Evolutionary conservation across 805 yeast genomes (phyloP), one percentile per base, ranked within the genome.

Genomic region (Debaryomyces hansenii): DNA sequence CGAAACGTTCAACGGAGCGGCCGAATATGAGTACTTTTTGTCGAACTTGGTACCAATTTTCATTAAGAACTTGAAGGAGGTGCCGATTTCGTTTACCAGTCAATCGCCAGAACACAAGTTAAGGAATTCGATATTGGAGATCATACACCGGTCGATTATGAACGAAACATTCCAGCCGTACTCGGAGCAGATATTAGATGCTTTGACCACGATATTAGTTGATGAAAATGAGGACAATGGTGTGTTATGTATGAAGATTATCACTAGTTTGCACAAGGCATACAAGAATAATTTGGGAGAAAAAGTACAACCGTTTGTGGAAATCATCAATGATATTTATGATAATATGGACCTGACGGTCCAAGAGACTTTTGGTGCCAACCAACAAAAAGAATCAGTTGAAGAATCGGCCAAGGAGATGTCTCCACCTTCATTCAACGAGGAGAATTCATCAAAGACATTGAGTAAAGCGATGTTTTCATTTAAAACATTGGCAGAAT

Each of bases 161-260:
- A 90, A 87, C 60, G 97, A 90, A 31, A 77, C 85, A 2, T 82
- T 90, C 58, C 85, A 84, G 59, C 87, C 87, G 0, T 83, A 83
- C 62, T 83, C 91, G 0, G 68, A 69, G 29, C 74, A 74, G 32
- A 75, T 90, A 15, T 70, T 87, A 56, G 84, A 80, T 31, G 69
- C 75, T 8, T 68, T 92, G 44, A 80, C 84, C 56, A 64, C 71
- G 18, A 69, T 86, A 11, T 71, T 92, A 48, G 80, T 78, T 15
- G 74, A 70, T 12, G 99, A 95, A 59, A 94, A 94, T 62, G 99
- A 95, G 64, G 97, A 91, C 50, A 94, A 94, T 63, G 98, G 98
- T 42, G 89, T 90, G 0, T 74, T 90, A 42, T 86, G 96, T 63
- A 83, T 94, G 86, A 90, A 89, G 61, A 84, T 90, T 45, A 76